phyloP scores from a whole-genome alignment of 2,329 filamentous ascomycete species.

The Aspergillus sp. region DNA sequence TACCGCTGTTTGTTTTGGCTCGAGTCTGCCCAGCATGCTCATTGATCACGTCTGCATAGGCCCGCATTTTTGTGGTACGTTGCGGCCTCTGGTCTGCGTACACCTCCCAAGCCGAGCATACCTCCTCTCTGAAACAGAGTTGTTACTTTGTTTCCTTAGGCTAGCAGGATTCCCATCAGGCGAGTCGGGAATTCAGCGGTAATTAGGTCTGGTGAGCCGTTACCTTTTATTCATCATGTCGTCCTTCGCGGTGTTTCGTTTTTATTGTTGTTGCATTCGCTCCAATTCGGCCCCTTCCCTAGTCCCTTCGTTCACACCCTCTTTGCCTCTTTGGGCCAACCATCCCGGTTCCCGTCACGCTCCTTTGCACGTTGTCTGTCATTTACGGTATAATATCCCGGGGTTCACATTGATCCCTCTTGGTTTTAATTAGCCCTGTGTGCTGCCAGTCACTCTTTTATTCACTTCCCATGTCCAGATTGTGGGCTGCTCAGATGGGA shows the following conservation, averaged over 20 bases:
- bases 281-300: background rate
- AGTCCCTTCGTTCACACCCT: background rate
- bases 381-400: background rate
- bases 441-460: background rate
- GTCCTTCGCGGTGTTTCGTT: background rate
- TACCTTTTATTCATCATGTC: conserved; percentile 10
- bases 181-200: conserved; percentile 16
- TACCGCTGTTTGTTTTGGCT: conserved; percentile 15
- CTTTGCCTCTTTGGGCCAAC: background rate
- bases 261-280: background rate
- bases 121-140: conserved; percentile 12
- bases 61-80: conserved; percentile 19
- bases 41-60: conserved; percentile 16
- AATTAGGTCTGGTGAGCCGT: conserved; percentile 16
- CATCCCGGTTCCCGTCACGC: conserved; percentile 5
- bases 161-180: conserved; percentile 16
- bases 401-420: background rate
- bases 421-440: background rate
- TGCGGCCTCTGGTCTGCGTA: conserved; percentile 1
- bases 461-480: background rate
- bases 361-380: background rate
- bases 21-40: conserved; percentile 8
- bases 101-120: conserved; percentile 13
- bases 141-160: conserved; percentile 12
- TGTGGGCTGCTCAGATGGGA: background rate